These are phyloP conservation scores for Phytopythium ostracodes DNA, from an alignment of 352 stramenopile species.

Conservation along the genomic window DNA sequence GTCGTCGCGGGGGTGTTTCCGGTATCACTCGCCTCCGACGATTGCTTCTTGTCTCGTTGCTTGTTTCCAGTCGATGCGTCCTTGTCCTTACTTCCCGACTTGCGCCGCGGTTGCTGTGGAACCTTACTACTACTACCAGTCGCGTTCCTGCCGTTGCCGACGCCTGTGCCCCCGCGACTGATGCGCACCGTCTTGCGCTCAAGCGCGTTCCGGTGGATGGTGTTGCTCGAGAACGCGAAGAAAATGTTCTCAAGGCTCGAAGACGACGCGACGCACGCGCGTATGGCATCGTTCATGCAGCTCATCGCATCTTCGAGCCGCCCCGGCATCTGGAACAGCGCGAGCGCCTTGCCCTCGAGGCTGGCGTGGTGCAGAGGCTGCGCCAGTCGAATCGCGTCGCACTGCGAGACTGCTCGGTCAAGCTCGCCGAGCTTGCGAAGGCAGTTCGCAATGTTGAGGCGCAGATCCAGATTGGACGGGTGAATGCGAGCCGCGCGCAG, in stretches of 20 bases:
- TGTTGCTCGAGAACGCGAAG: constrained; percentile 48
- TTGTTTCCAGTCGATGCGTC: background rate
- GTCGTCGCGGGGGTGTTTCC: background rate
- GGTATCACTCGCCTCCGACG: background rate
- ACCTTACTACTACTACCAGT: background rate
- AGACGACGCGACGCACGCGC: constrained; percentile 51
- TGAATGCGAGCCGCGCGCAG: constrained; percentile 53
- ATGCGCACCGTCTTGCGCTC: constrained; percentile 44
- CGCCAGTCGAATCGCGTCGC: constrained; percentile 34
- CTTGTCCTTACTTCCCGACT: background rate
- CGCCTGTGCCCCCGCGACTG: constrained; percentile 15
- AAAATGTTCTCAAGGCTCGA: constrained; percentile 58
- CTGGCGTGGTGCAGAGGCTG: constrained; percentile 45
- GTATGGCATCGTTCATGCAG: constrained; percentile 55
- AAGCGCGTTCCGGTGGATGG: constrained; percentile 50
- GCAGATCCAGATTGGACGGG: constrained; percentile 51
- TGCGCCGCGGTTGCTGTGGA: background rate
- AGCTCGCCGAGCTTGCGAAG: constrained; percentile 46
- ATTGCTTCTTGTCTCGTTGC: background rate
- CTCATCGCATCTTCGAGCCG: constrained; percentile 36
- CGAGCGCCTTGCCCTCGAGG: constrained; percentile 59
- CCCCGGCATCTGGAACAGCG: constrained; percentile 42
- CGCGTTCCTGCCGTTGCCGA: background rate
- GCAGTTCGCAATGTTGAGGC: constrained; percentile 68
- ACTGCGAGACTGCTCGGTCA: constrained; percentile 44